These are phyloP conservation scores for Mycena rosella DNA, from an alignment of 768 basidiomycete species.

Conservation along the genomic window DNA sequence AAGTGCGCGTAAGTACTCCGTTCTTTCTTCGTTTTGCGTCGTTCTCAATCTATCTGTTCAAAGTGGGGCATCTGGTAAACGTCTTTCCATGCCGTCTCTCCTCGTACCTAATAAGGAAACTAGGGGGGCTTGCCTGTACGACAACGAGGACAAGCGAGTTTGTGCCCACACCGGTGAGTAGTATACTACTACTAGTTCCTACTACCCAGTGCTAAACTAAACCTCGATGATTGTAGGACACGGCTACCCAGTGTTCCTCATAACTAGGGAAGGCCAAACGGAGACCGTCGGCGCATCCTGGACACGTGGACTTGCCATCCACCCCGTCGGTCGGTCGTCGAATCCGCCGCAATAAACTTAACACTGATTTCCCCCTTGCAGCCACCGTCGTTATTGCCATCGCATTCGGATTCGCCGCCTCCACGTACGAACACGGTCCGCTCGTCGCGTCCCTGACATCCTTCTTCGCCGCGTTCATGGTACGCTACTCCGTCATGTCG, in stretches of 20 bases:
- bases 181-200: too few relatives aligned
- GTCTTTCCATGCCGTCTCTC: too few relatives aligned
- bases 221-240: constrained; percentile 15
- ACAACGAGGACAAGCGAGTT: not conserved
- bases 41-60: not conserved
- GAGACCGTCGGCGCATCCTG: constrained; percentile 30
- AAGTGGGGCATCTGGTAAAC: constrained; percentile 36
- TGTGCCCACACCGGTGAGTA: constrained; percentile 27
- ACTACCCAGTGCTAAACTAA: too few relatives aligned
- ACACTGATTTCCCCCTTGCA: not conserved
- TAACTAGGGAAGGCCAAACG: not conserved
- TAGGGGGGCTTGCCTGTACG: constrained; percentile 28
- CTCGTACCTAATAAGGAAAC: not conserved
- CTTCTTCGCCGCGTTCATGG: constrained; percentile 33
- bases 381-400: constrained; percentile 32
- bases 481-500: not conserved
- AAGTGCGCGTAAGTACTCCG: constrained; percentile 28
- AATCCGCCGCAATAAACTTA: not conserved
- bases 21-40: not conserved
- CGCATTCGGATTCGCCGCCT: constrained; percentile 35
- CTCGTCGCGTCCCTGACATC: constrained; percentile 27
- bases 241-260: constrained; percentile 19
- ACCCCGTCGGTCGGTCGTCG: constrained; percentile 33
- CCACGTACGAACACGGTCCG: constrained; percentile 24
- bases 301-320: constrained; percentile 38